These are phyloP conservation scores for Septoria petroselini DNA, from an alignment of 2,329 filamentous ascomycete genomes.

Conservation along the genomic window DNA sequence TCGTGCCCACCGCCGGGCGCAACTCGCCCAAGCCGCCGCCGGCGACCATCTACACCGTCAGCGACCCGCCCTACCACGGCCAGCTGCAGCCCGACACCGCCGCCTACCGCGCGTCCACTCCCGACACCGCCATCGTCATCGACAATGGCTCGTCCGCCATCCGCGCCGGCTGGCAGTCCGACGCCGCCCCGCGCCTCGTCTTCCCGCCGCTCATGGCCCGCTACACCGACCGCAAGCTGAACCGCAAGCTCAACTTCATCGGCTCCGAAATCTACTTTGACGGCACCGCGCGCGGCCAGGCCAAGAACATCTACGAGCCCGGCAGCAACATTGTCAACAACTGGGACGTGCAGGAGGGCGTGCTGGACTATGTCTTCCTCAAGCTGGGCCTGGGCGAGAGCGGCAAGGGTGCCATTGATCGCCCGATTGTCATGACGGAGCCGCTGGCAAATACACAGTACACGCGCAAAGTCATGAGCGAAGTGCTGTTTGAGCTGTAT, in stretches of 20 bases:
- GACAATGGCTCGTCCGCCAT: slow-evolving; percentile 93
- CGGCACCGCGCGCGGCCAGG: slow-evolving; percentile 84
- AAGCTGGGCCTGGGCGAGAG: slow-evolving; percentile 83
- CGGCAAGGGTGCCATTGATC: slow-evolving; percentile 66
- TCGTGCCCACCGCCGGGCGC: slow-evolving; percentile 30
- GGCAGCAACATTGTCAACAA: slow-evolving; percentile 91
- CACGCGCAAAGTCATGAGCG: slow-evolving; percentile 78
- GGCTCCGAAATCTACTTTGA: slow-evolving; percentile 92
- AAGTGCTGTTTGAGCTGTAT: slow-evolving; percentile 96
- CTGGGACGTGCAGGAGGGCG: slow-evolving; percentile 95
- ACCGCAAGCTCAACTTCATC: slow-evolving; percentile 87
- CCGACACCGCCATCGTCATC: slow-evolving; percentile 79
- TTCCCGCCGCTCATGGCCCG: slow-evolving; percentile 90
- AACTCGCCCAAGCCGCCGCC: slow-evolving; percentile 55
- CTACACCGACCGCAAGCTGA: slow-evolving; percentile 90
- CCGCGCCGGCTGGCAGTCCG: slow-evolving; percentile 95
- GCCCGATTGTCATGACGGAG: slow-evolving; percentile 93
- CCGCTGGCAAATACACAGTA: slow-evolving; percentile 88
- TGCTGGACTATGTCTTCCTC: slow-evolving; percentile 90
- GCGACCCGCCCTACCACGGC: slow-evolving; percentile 61
- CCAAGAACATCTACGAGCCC: slow-evolving; percentile 85
- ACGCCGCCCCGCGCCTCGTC: slow-evolving; percentile 72
- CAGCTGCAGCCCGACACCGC: slow-evolving; percentile 59
- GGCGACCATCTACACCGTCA: slow-evolving; percentile 51
- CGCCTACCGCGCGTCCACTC: slow-evolving; percentile 65